These are phyloP conservation scores for Blumeria hordei DNA, from an alignment of 2,329 filamentous ascomycete genomes.

Conservation along the genomic window DNA sequence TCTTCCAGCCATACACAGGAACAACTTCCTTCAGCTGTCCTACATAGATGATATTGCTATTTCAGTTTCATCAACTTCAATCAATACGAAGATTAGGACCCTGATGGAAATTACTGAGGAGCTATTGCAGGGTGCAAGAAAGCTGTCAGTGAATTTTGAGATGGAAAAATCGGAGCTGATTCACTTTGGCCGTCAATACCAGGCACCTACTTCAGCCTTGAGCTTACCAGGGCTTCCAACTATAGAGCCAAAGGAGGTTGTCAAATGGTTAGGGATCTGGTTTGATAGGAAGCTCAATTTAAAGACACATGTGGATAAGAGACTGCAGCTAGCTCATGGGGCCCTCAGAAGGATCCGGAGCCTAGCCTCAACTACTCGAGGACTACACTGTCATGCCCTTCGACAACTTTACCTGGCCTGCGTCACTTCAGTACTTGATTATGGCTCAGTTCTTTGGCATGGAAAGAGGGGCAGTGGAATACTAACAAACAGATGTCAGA, in stretches of 20 bases:
- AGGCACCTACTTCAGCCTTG: background rate
- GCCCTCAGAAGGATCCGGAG: background rate
- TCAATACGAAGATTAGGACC: background rate
- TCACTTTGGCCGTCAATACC: background rate
- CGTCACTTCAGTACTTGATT: background rate
- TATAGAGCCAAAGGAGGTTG: background rate
- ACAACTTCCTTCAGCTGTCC: background rate
- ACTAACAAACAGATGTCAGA: background rate
- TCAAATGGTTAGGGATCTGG: background rate
- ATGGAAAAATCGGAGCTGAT: background rate
- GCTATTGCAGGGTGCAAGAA: background rate
- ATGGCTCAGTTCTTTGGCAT: background rate
- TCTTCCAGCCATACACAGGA: background rate
- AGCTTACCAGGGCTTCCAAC: background rate
- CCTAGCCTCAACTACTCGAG: background rate
- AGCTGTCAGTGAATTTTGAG: background rate
- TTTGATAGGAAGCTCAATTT: background rate
- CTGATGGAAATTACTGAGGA: background rate
- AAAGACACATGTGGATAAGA: background rate
- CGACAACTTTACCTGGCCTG: background rate
- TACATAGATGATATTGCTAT: background rate
- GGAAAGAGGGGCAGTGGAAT: background rate
- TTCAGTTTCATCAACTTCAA: background rate
- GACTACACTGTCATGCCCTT: background rate
- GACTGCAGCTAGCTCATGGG: background rate